phyloP scores from a whole-genome alignment of 129 eudicot genomes.

The Rutidosis leptorrhynchoides region DNA sequence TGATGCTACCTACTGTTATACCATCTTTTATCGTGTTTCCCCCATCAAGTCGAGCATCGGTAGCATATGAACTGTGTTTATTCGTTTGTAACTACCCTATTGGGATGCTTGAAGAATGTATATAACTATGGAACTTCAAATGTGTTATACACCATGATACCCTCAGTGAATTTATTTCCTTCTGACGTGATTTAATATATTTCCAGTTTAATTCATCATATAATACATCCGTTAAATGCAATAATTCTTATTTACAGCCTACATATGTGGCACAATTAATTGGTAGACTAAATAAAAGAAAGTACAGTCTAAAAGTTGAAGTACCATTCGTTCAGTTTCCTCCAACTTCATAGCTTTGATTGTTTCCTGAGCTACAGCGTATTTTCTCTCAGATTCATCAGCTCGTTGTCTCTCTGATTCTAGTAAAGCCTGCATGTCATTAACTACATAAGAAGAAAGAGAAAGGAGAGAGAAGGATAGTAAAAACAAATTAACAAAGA shows the following conservation, averaged over 20 bases:
- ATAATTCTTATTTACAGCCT: not conserved
- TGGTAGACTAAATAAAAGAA: slow-evolving; percentile 3
- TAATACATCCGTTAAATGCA: not conserved
- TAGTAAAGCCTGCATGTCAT: slow-evolving; percentile 46
- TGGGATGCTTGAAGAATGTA: not conserved
- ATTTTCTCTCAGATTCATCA: slow-evolving; percentile 67
- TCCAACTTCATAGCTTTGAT: slow-evolving; percentile 64
- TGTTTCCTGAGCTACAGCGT: slow-evolving; percentile 52
- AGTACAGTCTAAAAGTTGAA: slow-evolving; percentile 46
- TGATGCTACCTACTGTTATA: not conserved
- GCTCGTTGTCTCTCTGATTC: slow-evolving; percentile 73
- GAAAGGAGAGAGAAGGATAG: not conserved
- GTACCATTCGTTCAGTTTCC: slow-evolving; percentile 73
- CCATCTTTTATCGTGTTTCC: not conserved
- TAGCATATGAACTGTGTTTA: not conserved
- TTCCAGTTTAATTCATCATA: slow-evolving; percentile 13
- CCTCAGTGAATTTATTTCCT: slow-evolving; percentile 3
- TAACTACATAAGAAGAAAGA: slow-evolving; percentile 12
- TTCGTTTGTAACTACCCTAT: not conserved
- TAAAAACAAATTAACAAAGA: not conserved
- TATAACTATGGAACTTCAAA: not conserved
- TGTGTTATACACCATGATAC: slow-evolving; percentile 9
- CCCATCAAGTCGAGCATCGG: not conserved
- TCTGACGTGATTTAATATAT: not conserved
- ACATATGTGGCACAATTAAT: slow-evolving; percentile 6